A percentile compares a stretch with the other conserved stretches of the same genome.
phyloP scores from a whole-genome alignment of 139 green algal species.

The Chara braunii region DNA sequence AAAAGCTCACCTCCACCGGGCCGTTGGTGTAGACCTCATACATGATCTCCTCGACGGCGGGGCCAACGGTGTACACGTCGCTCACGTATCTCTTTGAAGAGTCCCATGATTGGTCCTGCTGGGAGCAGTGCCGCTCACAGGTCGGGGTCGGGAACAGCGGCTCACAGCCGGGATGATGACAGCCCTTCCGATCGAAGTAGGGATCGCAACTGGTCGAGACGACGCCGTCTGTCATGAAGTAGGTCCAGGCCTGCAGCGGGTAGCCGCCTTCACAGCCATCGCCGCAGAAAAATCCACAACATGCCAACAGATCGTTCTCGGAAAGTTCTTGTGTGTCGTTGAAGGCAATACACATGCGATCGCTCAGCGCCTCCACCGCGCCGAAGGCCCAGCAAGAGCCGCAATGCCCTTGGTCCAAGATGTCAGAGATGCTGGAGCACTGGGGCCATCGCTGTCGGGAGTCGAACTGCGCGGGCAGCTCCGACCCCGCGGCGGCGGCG shows the following conservation, averaged over 20 bases:
- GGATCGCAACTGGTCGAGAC: conserved; percentile 20
- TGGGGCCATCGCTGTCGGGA: conserved; percentile 24
- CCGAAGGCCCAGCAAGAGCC: conserved; percentile 42
- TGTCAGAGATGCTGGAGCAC: conserved; percentile 22
- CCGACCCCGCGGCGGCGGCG: too few species aligned
- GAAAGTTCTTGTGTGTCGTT: conserved; percentile 3
- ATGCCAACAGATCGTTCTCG: conserved; percentile 28
- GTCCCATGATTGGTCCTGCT: conserved; percentile 22
- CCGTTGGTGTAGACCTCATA: conserved; percentile 30
- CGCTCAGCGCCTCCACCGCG: conserved; percentile 33
- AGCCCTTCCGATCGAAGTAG: conserved; percentile 34
- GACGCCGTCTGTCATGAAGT: conserved; percentile 24
- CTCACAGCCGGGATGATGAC: conserved; percentile 25
- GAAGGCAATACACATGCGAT: conserved; percentile 32
- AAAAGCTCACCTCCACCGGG: conserved; percentile 38
- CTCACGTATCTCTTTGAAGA: conserved; percentile 24
- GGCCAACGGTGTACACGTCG: conserved; percentile 29
- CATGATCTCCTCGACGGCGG: conserved; percentile 31
- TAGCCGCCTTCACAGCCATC: conserved; percentile 21
- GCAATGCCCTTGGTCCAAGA: conserved; percentile 35
- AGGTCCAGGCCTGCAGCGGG: conserved; percentile 19
- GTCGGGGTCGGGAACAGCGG: conserved; percentile 30
- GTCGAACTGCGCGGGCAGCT: conserved; percentile 38
- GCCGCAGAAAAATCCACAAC: conserved; percentile 13
- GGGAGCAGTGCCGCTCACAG: conserved; percentile 11